These are phyloP conservation scores for Aquilaria yunnanensis DNA, from an alignment of 345 rosid species.

Conservation along the genomic window DNA sequence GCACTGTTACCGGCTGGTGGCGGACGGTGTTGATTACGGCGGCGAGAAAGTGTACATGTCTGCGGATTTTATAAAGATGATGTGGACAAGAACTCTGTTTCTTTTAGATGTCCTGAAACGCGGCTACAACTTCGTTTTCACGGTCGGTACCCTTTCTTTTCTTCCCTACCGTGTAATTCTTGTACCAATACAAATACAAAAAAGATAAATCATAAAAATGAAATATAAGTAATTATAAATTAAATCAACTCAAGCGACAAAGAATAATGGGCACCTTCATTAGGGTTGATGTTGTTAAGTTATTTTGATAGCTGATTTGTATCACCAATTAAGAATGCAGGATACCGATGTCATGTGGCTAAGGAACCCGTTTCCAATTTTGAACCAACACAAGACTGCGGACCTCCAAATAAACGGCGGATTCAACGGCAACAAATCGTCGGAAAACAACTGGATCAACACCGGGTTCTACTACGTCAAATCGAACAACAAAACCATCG, in stretches of 20 bases:
- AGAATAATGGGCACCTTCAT: too few species aligned
- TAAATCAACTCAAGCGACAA: too few species aligned
- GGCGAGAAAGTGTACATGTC: slow-evolving; percentile 72
- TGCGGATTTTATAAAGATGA: slow-evolving; percentile 61
- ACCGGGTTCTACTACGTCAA: slow-evolving; percentile 63
- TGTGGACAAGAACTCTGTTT: slow-evolving; percentile 73
- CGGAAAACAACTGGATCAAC: slow-evolving; percentile 39
- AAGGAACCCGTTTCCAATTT: slow-evolving; percentile 43
- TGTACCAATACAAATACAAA: too few species aligned
- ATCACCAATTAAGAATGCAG: slow-evolving; percentile 19
- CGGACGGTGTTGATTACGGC: slow-evolving; percentile 36
- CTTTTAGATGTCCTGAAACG: slow-evolving; percentile 52
- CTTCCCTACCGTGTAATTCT: background rate
- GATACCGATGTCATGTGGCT: slow-evolving; percentile 80
- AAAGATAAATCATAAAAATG: too few species aligned
- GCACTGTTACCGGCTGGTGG: slow-evolving; percentile 58
- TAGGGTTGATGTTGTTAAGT: too few species aligned
- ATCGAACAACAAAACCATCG: slow-evolving; percentile 63
- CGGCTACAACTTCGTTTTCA: slow-evolving; percentile 65
- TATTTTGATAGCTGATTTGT: too few species aligned
- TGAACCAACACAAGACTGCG: slow-evolving; percentile 27
- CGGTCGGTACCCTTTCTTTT: slow-evolving; percentile 29
- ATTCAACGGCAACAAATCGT: slow-evolving; percentile 23
- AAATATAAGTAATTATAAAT: too few species aligned
- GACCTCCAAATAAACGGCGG: slow-evolving; percentile 71